Conservation (phyloP, 495 filamentous ascomycete species). For the Annulohypoxylon bovei region DNA sequence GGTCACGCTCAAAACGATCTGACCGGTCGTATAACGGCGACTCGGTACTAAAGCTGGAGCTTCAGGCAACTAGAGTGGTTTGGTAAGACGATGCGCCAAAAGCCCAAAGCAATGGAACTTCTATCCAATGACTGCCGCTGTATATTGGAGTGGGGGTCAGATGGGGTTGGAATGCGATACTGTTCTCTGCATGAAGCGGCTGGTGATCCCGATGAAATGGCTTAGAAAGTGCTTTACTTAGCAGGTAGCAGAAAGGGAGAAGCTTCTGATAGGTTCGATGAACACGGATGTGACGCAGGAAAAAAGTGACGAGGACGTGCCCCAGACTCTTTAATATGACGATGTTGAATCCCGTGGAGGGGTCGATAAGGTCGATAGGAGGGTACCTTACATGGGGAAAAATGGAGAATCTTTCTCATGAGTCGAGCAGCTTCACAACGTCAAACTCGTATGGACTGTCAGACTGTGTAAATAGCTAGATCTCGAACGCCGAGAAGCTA, state of each 20-base stretch:
- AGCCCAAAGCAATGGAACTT: slow-evolving; percentile 16
- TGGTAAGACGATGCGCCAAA: slow-evolving; percentile 24
- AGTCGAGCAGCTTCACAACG: slow-evolving; percentile 29
- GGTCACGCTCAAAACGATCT: slow-evolving; percentile 41
- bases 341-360: slow-evolving; percentile 35
- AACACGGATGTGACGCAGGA: slow-evolving; percentile 33
- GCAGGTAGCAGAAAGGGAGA: slow-evolving; percentile 16
- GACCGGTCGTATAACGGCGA: slow-evolving; percentile 31
- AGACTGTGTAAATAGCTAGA: slow-evolving; percentile 13
- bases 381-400: slow-evolving; percentile 43
- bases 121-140: slow-evolving; percentile 20
- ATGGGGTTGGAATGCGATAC: slow-evolving; percentile 22
- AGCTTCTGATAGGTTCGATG: slow-evolving; percentile 27
- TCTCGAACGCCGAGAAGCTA: slow-evolving; percentile 34
- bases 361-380: slow-evolving; percentile 16
- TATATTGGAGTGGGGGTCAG: slow-evolving; percentile 38
- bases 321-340: slow-evolving; percentile 43
- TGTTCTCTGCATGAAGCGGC: slow-evolving; percentile 36
- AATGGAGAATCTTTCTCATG: slow-evolving; percentile 20
- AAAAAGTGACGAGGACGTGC: slow-evolving; percentile 32
- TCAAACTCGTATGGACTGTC: slow-evolving; percentile 22
- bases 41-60: slow-evolving; percentile 25
- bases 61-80: slow-evolving; percentile 24
- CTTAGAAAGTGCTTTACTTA: slow-evolving; percentile 15
- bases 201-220: slow-evolving; percentile 34